These are phyloP conservation scores for Metschnikowia picachoensis DNA, from an alignment of 805 yeast genomes.

Conservation along the genomic window DNA sequence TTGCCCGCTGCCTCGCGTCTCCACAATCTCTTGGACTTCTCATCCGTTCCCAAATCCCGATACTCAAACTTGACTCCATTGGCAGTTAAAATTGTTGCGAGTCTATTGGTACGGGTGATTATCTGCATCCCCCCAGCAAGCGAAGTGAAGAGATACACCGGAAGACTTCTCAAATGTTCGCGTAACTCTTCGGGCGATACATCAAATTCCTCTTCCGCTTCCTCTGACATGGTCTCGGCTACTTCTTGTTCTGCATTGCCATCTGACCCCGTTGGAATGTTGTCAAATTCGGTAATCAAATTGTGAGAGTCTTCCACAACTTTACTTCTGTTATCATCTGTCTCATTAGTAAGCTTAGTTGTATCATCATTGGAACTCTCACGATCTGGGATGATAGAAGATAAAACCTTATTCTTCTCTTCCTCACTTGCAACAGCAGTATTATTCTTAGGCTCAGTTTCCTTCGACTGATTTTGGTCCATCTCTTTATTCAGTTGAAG, in stretches of 20 bases:
- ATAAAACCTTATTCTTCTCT: background rate
- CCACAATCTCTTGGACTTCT: conserved; percentile 82
- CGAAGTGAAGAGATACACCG: conserved; percentile 78
- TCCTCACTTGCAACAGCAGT: too few species aligned
- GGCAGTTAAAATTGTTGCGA: conserved; percentile 71
- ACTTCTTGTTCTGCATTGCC: too few species aligned
- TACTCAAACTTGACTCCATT: conserved; percentile 63
- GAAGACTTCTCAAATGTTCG: conserved; percentile 44
- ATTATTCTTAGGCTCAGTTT: too few species aligned
- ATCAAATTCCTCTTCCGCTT: conserved; percentile 25
- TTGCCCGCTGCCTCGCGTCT: conserved; percentile 68
- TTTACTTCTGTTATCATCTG: background rate
- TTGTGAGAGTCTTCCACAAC: background rate
- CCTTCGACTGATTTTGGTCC: too few species aligned
- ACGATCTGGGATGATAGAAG: background rate
- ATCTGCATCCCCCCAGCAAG: conserved; percentile 84
- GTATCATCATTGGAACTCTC: background rate
- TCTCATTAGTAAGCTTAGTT: background rate
- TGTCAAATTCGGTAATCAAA: background rate
- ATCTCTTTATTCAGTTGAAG: too few species aligned
- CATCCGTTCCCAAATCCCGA: conserved; percentile 84
- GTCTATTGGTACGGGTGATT: conserved; percentile 69
- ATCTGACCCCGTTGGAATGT: background rate
- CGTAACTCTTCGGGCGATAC: conserved; percentile 42
- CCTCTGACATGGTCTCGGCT: background rate